phyloP scores from a whole-genome alignment of 1,284 basidiomycete genomes.

The Megacollybia platyphylla region DNA sequence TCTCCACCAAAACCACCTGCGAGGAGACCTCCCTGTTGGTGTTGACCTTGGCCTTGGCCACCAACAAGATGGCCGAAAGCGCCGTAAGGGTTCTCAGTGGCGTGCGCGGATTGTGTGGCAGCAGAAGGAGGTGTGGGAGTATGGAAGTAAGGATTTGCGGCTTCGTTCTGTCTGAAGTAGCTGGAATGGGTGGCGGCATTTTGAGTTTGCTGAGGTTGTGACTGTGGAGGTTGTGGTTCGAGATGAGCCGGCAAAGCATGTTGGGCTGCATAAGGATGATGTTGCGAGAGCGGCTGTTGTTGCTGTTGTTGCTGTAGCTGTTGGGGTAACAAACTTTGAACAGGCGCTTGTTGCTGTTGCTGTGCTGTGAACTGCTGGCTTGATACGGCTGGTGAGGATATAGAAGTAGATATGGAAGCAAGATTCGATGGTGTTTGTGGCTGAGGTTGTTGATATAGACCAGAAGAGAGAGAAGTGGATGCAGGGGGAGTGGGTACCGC shows the following conservation, averaged over 20 bases:
- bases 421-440: conserved; percentile 23
- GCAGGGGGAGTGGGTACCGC: conserved; percentile 23
- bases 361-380: background rate
- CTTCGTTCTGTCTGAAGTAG: conserved; percentile 58
- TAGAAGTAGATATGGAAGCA: conserved; percentile 20
- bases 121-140: conserved; percentile 49
- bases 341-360: conserved; percentile 2
- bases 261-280: conserved; percentile 17
- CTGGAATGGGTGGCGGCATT: conserved; percentile 20
- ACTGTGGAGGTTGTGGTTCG: conserved; percentile 16
- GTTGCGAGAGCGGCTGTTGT: conserved; percentile 18
- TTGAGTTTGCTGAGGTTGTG: conserved; percentile 23
- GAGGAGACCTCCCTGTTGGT: conserved; percentile 44
- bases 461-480: conserved; percentile 23
- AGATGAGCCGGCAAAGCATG: conserved; percentile 12
- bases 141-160: conserved; percentile 50
- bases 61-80: conserved; percentile 41
- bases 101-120: conserved; percentile 27
- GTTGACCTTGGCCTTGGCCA: conserved; percentile 22
- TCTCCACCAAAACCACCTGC: conserved; percentile 42
- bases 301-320: conserved; percentile 11
- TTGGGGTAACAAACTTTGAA: conserved; percentile 7
- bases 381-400: conserved; percentile 23
- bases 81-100: conserved; percentile 52
- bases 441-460: conserved; percentile 32